Conservation (phyloP, 805 yeast genomes). For the Scheffersomyces lignosus region DNA sequence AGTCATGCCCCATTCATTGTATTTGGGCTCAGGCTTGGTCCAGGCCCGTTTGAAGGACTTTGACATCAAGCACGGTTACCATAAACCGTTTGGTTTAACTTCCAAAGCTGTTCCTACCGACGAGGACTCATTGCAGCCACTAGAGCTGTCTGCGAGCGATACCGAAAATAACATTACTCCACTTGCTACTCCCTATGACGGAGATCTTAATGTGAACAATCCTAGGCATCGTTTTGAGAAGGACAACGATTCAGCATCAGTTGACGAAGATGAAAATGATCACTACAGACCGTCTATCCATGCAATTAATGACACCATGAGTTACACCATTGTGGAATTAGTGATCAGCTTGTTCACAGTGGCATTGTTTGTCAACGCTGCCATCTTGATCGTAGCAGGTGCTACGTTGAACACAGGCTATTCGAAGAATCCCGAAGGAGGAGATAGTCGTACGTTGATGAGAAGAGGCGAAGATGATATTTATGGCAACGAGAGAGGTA, state of each 20-base stretch:
- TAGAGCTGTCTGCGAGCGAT: background rate
- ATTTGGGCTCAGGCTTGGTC: constrained; percentile 82
- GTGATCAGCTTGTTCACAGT: constrained; percentile 80
- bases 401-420: constrained; percentile 65
- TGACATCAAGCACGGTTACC: constrained; percentile 65
- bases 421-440: too few relatives aligned
- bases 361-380: constrained; percentile 89
- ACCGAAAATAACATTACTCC: constrained; percentile 7
- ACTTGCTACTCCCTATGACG: constrained; percentile 8
- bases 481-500: too few relatives aligned
- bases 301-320: constrained; percentile 78
- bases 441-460: too few relatives aligned
- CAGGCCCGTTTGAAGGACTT: constrained; percentile 80
- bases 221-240: constrained; percentile 5
- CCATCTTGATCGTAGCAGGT: constrained; percentile 89
- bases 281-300: constrained; percentile 70
- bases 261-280: constrained; percentile 35
- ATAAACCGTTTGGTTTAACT: constrained; percentile 26
- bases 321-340: constrained; percentile 78
- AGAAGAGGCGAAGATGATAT: too few relatives aligned
- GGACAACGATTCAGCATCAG: constrained; percentile 7
- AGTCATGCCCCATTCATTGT: constrained; percentile 90
- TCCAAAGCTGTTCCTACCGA: background rate
- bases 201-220: too few relatives aligned
- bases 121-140: background rate